These are phyloP conservation scores for Plectosphaerella plurivora DNA, from an alignment of 2,329 filamentous ascomycete genomes.

Conservation along the genomic window DNA sequence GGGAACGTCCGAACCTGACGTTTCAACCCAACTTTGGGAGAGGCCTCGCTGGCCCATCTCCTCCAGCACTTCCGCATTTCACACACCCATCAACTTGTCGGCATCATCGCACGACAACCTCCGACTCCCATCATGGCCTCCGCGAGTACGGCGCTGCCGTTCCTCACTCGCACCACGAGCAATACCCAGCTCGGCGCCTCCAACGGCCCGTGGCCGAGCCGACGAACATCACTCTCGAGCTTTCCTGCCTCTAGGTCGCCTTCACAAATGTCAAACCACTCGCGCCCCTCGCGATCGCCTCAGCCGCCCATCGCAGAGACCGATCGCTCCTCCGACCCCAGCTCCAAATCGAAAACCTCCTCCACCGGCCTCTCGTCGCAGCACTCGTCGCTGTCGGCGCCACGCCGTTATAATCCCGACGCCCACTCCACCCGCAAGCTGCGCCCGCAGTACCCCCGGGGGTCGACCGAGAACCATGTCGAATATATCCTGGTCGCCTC, in stretches of 20 bases:
- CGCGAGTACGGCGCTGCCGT: slow-evolving; percentile 34
- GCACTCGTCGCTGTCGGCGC: slow-evolving; percentile 54
- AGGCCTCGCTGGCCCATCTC: background rate
- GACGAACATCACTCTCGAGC: slow-evolving; percentile 58
- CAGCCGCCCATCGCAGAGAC: slow-evolving; percentile 45
- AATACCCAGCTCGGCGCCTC: slow-evolving; percentile 25
- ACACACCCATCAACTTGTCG: background rate
- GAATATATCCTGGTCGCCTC: slow-evolving; percentile 97
- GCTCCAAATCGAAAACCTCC: slow-evolving; percentile 55
- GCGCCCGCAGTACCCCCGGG: slow-evolving; percentile 72
- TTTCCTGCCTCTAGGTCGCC: slow-evolving; percentile 56
- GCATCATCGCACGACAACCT: background rate
- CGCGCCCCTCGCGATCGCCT: slow-evolving; percentile 51
- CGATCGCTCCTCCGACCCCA: slow-evolving; percentile 55
- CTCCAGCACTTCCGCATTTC: background rate
- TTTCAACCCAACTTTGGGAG: background rate
- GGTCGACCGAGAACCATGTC: slow-evolving; percentile 83
- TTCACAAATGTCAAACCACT: slow-evolving; percentile 52
- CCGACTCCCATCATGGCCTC: slow-evolving; percentile 29
- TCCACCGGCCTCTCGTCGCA: slow-evolving; percentile 55
- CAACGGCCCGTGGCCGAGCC: slow-evolving; percentile 22
- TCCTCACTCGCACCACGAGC: slow-evolving; percentile 32
- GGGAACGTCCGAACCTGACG: background rate
- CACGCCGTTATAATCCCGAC: slow-evolving; percentile 45
- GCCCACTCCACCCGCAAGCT: slow-evolving; percentile 50